Base-by-base conservation (phyloP, 805 yeast genomes). In the Peterozyma xylosa region DNA sequence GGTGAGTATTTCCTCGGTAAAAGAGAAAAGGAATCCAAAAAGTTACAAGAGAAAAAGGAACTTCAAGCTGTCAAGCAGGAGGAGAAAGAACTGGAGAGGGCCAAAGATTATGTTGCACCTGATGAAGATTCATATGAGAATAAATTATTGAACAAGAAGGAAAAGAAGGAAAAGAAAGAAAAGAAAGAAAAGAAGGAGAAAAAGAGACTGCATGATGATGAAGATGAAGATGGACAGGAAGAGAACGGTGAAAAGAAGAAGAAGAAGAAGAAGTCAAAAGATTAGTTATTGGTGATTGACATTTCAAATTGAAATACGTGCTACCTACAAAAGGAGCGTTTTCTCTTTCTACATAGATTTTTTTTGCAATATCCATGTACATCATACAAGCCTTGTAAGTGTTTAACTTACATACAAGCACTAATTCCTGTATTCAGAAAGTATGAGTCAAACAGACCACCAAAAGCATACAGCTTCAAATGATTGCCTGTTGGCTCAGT, bases 1-100 rank as follows among this genome's bases (percentile, higher is more conserved):
- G 99, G 99, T 78, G 99, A 93, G 65, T 93, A 88, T 68, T 93
- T 93, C 78, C 73, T 93, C 68, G 86, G 88, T 48, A 85, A 87
- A 70, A 78, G 71, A 56, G 96, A 90, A 57, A 88, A 87, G 71
- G 82, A 78, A 48, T 67, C 71, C 52, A 81, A 77, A 62, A 79
- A 80, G 51, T 68, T 82, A 49, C 82, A 80, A 45, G 90, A 85
- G 57, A 86, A 88, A 74, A 76, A 80, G 50, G 86, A 80, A 43
- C 78, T 85, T 55, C 95, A 90, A 60, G 82, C 74, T 42, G 87
- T 78, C 51, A 78, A 75, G 53, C 79, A 82, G 52, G 78, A 71
- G 45, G 74, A 70, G 45, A 82, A 76, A 59, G 81, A 82, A 51
- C 68, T 67, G 41, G 95, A 86, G 58, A 76, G 91, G 58, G 75